Conservation (phyloP, 1,284 basidiomycete genomes). For the Boletus austroedulis region DNA sequence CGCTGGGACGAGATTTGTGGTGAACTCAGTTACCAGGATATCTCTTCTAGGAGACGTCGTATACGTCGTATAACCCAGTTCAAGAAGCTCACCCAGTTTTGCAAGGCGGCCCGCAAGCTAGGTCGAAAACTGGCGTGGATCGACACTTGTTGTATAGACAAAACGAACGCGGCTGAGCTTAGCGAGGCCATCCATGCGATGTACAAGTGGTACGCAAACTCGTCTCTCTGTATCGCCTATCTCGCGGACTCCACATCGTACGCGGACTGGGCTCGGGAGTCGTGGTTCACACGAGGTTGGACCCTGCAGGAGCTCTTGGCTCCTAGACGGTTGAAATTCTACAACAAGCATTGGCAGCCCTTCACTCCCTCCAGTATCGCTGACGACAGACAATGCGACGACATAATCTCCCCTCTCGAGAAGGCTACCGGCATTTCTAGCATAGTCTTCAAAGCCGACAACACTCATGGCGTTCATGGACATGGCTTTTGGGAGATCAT, state of each 20-base stretch:
- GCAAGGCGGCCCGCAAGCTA: conserved; percentile 4
- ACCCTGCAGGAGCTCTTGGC: neutral
- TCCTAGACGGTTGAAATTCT: conserved; percentile 10
- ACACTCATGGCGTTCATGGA: conserved; percentile 6
- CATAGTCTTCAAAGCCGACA: neutral
- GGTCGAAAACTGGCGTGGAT: conserved; percentile 15
- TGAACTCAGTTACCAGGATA: conserved; percentile 5
- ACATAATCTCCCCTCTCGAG: neutral
- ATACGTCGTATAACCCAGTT: neutral
- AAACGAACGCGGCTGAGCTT: conserved; percentile 7
- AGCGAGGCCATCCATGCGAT: too few species aligned
- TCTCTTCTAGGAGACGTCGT: neutral
- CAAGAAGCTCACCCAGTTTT: conserved; percentile 13
- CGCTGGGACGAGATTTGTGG: conserved; percentile 8
- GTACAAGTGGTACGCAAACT: conserved; percentile 12
- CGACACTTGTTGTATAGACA: conserved; percentile 16
- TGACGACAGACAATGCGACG: neutral
- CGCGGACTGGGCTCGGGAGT: too few species aligned
- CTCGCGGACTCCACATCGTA: neutral
- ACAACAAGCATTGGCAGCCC: neutral
- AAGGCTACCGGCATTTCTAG: neutral
- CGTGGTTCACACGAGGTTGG: too few species aligned
- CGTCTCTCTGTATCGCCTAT: conserved; percentile 6
- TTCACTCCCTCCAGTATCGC: neutral
- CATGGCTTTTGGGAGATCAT: conserved; percentile 15